phyloP scores from a whole-genome alignment of 768 basidiomycete genomes.

The Lepiota brunneoincarnata region DNA sequence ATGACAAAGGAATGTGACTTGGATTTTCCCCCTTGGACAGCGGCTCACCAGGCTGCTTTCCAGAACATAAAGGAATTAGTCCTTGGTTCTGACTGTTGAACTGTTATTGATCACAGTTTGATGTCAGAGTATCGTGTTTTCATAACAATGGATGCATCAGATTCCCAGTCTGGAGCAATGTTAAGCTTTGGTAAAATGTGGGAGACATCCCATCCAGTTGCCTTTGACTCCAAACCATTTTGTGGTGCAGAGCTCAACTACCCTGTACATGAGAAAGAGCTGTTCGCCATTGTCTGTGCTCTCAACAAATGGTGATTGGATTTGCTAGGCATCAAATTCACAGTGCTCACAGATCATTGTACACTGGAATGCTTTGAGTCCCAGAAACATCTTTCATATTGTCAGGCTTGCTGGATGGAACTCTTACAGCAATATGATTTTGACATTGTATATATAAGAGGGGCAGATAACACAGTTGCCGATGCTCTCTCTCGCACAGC shows the following conservation, averaged over 20 bases:
- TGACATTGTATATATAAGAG: conserved; percentile 29
- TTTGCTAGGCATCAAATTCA: conserved; percentile 17
- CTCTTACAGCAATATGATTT: conserved; percentile 31
- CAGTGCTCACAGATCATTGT: conserved; percentile 32
- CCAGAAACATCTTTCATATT: conserved; percentile 28
- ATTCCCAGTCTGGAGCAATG: conserved; percentile 23
- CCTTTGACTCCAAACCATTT: conserved; percentile 23
- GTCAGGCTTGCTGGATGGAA: conserved; percentile 29
- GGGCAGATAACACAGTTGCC: conserved; percentile 28
- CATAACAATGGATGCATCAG: conserved; percentile 28
- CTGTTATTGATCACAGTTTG: conserved; percentile 11
- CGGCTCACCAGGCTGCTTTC: conserved; percentile 20
- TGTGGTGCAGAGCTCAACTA: conserved; percentile 29
- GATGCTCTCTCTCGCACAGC: conserved; percentile 30
- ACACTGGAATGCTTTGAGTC: conserved; percentile 28
- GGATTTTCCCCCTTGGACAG: conserved; percentile 10
- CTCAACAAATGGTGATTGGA: conserved; percentile 22
- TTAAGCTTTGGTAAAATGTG: conserved; percentile 27
- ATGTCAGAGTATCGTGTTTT: conserved; percentile 26
- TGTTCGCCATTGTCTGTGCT: conserved; percentile 31
- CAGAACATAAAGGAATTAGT: conserved; percentile 14
- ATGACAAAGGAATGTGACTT: not conserved
- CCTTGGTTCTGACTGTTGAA: conserved; percentile 7
- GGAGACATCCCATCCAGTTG: conserved; percentile 29
- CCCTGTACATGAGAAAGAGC: too few species aligned